phyloP scores from a whole-genome alignment of 208 protist genomes.

The Sergeia podlipaevii region DNA sequence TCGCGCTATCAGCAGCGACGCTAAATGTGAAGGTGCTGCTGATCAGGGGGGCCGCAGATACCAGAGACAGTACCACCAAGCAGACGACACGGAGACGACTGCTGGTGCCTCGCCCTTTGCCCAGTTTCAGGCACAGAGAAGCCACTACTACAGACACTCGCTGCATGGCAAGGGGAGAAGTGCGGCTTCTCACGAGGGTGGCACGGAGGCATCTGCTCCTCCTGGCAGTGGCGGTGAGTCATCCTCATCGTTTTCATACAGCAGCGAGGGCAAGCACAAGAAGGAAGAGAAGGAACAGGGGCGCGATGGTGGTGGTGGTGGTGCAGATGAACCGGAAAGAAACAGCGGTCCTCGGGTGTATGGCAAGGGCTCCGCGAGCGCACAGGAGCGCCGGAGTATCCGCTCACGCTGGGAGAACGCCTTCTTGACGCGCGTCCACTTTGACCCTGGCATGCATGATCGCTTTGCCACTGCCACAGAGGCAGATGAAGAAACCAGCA shows the following conservation, averaged over 20 bases:
- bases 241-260: conserved; percentile 1
- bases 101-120: not conserved
- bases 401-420: conserved; percentile 78
- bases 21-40: too few relatives aligned
- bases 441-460: conserved; percentile 80
- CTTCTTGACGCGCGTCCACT: conserved; percentile 81
- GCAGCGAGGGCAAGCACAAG: not conserved
- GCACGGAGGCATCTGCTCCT: conserved; percentile 1
- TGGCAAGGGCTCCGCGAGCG: conserved; percentile 30
- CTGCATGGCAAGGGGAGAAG: conserved; percentile 41
- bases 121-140: conserved; percentile 3
- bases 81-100: not conserved
- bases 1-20: too few relatives aligned
- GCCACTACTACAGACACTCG: conserved; percentile 33
- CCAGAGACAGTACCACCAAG: too few relatives aligned
- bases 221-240: not conserved
- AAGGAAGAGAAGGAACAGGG: not conserved
- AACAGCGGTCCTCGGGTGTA: conserved; percentile 7
- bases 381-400: conserved; percentile 57
- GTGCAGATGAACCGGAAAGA: not conserved
- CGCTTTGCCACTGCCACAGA: conserved; percentile 47
- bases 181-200: not conserved
- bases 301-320: not conserved
- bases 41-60: too few relatives aligned
- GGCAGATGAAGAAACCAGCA: conserved; percentile 48